Evolutionary conservation across 371 early-diverging fungal species (phyloP).

Genomic region (Capillidium heterosporum): DNA sequence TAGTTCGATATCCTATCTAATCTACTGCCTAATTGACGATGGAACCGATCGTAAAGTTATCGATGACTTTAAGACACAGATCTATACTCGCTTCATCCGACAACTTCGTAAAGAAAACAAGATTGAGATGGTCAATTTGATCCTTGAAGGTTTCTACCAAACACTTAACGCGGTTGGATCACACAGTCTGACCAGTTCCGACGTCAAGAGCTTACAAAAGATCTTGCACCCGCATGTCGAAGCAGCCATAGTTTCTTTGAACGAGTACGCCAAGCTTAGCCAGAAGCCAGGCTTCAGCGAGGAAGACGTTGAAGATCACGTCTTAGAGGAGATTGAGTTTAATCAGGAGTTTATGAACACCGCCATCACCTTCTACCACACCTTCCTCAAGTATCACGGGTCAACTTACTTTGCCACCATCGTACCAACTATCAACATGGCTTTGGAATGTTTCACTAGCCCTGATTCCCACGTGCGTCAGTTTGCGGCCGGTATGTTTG

Average conservation of each 20-base stretch:
- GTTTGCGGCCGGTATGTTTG: constrained; percentile 77
- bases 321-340: constrained; percentile 33
- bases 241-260: constrained; percentile 45
- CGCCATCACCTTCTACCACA: constrained; percentile 22
- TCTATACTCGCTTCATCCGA: constrained; percentile 16
- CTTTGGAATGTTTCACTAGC: constrained; percentile 5
- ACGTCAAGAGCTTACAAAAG: constrained; percentile 40
- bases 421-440: constrained; percentile 34
- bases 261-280: constrained; percentile 69
- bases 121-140: constrained; percentile 49
- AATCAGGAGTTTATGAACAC: neutral
- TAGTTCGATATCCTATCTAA: constrained; percentile 56
- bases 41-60: constrained; percentile 20
- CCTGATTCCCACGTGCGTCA: constrained; percentile 42
- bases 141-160: constrained; percentile 57
- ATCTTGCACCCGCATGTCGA: constrained; percentile 46
- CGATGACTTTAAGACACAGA: constrained; percentile 6
- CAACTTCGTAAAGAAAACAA: constrained; percentile 56
- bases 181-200: constrained; percentile 33
- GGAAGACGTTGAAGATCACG: constrained; percentile 69
- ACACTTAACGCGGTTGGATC: constrained; percentile 46
- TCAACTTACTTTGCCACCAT: constrained; percentile 52
- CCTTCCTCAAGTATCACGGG: constrained; percentile 49
- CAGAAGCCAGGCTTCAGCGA: constrained; percentile 69
- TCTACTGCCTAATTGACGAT: constrained; percentile 36